These are phyloP conservation scores for Coniochaeta ligniaria DNA, from an alignment of 2,329 filamentous ascomycete genomes.

Conservation along the genomic window DNA sequence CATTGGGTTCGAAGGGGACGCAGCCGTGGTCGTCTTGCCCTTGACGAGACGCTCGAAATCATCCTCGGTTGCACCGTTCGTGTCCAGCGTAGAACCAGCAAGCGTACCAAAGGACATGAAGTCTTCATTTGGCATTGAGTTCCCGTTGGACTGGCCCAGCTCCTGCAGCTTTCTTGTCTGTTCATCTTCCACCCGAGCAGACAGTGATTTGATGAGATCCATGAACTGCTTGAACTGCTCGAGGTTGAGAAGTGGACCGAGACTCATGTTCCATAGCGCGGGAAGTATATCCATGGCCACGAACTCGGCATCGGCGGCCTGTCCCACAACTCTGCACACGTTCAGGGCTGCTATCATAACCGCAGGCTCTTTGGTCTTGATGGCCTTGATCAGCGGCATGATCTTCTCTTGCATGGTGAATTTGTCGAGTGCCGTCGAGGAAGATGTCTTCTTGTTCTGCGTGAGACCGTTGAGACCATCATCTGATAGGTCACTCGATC, in stretches of 20 bases:
- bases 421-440: slow-evolving; percentile 82
- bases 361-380: slow-evolving; percentile 96
- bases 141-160: slow-evolving; percentile 52
- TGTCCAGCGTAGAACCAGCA: slow-evolving; percentile 52
- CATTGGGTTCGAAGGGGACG: slow-evolving; percentile 22
- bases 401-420: slow-evolving; percentile 99
- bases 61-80: slow-evolving; percentile 49
- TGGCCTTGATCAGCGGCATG: slow-evolving; percentile 78
- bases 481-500: slow-evolving; percentile 43
- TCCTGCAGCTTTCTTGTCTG: slow-evolving; percentile 86
- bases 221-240: slow-evolving; percentile 87
- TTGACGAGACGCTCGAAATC: slow-evolving; percentile 90
- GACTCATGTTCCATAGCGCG: slow-evolving; percentile 82
- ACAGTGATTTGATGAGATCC: slow-evolving; percentile 76
- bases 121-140: slow-evolving; percentile 49
- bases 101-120: slow-evolving; percentile 64
- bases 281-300: slow-evolving; percentile 87
- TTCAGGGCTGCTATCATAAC: slow-evolving; percentile 92
- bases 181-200: slow-evolving; percentile 76
- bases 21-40: slow-evolving; percentile 42
- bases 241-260: slow-evolving; percentile 83
- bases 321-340: slow-evolving; percentile 77
- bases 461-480: slow-evolving; percentile 73
- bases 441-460: slow-evolving; percentile 52
- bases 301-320: slow-evolving; percentile 79